A percentile compares a stretch with the other conserved stretches of the same genome.
Evolutionary conservation across 805 yeast species (phyloP).

Genomic region (Maudiozyma saulgeensis): DNA sequence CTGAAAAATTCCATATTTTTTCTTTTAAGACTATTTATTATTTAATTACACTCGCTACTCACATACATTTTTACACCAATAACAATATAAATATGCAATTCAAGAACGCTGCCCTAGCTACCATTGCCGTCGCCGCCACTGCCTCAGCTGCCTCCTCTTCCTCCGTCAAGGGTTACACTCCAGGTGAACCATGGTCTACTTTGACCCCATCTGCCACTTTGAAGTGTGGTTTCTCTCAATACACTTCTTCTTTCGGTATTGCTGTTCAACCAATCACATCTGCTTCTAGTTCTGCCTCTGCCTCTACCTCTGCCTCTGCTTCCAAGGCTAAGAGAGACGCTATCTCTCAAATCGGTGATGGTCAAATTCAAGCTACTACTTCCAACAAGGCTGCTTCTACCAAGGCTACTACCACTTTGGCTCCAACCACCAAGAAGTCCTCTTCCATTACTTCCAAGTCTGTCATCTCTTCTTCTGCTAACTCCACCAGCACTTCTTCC

Average conservation of each 20-base stretch:
- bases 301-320: constrained; percentile 33
- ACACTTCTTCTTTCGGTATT: constrained; percentile 53
- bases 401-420: constrained; percentile 24
- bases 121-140: constrained; percentile 37
- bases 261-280: constrained; percentile 45
- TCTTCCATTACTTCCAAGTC: constrained; percentile 8
- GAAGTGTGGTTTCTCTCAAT: constrained; percentile 48
- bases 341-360: constrained; percentile 37
- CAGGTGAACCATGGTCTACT: constrained; percentile 58
- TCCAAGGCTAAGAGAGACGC: constrained; percentile 32
- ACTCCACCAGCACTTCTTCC: constrained; percentile 1
- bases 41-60: background rate
- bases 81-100: constrained; percentile 13
- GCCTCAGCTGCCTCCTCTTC: constrained; percentile 36
- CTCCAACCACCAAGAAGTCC: constrained; percentile 28
- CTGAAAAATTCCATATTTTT: background rate
- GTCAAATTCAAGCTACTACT: constrained; percentile 36
- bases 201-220: constrained; percentile 54
- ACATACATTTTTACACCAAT: background rate
- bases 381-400: constrained; percentile 29
- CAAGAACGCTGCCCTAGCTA: constrained; percentile 19
- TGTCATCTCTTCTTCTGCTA: constrained; percentile 12
- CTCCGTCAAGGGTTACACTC: constrained; percentile 34
- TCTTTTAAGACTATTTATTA: background rate
- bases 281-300: constrained; percentile 17